These are phyloP conservation scores for Lactarius akahatsu DNA, from an alignment of 768 basidiomycete species.

Conservation along the genomic window DNA sequence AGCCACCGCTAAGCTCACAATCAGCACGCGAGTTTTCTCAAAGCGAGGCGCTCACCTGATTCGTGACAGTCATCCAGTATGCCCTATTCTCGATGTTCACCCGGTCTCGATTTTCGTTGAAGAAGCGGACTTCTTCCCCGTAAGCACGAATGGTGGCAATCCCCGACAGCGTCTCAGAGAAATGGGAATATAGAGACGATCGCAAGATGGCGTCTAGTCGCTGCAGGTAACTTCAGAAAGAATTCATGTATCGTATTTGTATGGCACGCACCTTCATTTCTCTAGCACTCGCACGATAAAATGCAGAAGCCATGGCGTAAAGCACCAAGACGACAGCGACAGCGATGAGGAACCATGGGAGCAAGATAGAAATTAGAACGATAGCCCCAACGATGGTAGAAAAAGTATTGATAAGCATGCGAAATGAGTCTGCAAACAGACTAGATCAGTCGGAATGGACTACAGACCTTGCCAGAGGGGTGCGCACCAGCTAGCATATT, in stretches of 20 bases:
- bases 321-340: constrained; percentile 56
- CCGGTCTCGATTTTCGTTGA: constrained; percentile 66
- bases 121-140: constrained; percentile 74
- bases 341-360: constrained; percentile 85
- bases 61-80: constrained; percentile 78
- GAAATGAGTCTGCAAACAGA: constrained; percentile 54
- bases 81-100: constrained; percentile 87
- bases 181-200: constrained; percentile 86
- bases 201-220: constrained; percentile 80
- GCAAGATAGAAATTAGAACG: constrained; percentile 71
- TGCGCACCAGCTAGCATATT: constrained; percentile 58
- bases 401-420: constrained; percentile 66
- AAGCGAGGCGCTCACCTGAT: too few relatives aligned
- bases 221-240: constrained; percentile 34
- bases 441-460: constrained; percentile 9
- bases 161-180: constrained; percentile 87
- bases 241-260: neutral
- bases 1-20: constrained; percentile 80
- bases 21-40: too few relatives aligned
- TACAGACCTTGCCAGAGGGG: neutral
- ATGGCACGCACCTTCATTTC: constrained; percentile 63
- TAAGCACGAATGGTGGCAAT: constrained; percentile 88
- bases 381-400: constrained; percentile 71
- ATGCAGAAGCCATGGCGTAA: constrained; percentile 71
- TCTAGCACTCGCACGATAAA: constrained; percentile 83